These are phyloP conservation scores for Talaromyces borbonicus DNA, from an alignment of 495 filamentous ascomycete species.

Conservation along the genomic window DNA sequence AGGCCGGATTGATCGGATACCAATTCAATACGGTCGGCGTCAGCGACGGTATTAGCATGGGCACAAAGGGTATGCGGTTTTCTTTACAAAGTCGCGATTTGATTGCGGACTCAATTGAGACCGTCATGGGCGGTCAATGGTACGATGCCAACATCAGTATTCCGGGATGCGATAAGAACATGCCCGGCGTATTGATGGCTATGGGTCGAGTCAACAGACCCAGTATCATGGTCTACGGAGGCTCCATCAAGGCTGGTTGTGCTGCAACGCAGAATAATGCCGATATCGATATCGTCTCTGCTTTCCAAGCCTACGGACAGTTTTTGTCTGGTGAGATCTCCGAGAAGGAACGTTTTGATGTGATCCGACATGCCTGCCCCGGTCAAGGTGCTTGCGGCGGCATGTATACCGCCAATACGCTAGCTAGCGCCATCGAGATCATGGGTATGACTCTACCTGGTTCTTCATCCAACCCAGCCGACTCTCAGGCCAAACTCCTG, in stretches of 20 bases:
- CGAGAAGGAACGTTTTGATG: constrained; percentile 85
- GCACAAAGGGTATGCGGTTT: constrained; percentile 75
- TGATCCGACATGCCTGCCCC: constrained; percentile 90
- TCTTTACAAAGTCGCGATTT: constrained; percentile 88
- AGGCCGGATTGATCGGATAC: constrained; percentile 68
- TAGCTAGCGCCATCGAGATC: constrained; percentile 92
- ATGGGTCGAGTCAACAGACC: constrained; percentile 95
- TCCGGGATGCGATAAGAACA: constrained; percentile 99
- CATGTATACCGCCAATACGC: constrained; percentile 99
- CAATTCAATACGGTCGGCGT: constrained; percentile 99
- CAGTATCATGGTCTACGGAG: constrained; percentile 94
- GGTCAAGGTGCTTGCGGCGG: constrained; percentile 91
- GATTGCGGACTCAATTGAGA: constrained; percentile 97
- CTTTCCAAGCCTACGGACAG: constrained; percentile 96
- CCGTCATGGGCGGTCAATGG: constrained; percentile 98
- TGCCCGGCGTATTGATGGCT: constrained; percentile 96
- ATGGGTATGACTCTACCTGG: constrained; percentile 95
- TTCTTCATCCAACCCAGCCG: constrained; percentile 85
- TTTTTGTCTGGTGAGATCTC: constrained; percentile 84
- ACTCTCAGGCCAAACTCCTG: constrained; percentile 71
- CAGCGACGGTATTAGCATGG: constrained; percentile 53
- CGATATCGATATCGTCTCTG: constrained; percentile 87
- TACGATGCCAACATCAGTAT: constrained; percentile 98
- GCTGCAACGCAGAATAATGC: constrained; percentile 58
- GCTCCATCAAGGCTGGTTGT: constrained; percentile 87